A percentile compares a stretch with the other conserved stretches of the same genome.
Evolutionary conservation across 306 rosid genomes (phyloP).

Genomic region (Acacia confusa): DNA sequence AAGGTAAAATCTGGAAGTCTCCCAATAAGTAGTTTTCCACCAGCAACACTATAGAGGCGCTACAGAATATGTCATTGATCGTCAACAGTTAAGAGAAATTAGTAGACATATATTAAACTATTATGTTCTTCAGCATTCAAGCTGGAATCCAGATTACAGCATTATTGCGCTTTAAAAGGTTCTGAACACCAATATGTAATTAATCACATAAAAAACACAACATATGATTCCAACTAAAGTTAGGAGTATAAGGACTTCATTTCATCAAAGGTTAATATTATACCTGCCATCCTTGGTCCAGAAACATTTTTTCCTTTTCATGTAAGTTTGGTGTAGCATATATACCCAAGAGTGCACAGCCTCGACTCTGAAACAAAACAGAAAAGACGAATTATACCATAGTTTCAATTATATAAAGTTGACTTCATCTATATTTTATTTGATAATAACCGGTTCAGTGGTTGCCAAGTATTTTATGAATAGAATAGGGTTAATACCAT

Average conservation of each 20-base stretch:
- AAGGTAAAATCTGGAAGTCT: neutral
- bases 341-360: constrained; percentile 74
- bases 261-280: constrained; percentile 18
- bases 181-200: neutral
- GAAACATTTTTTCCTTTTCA: constrained; percentile 80
- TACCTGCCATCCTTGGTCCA: constrained; percentile 96
- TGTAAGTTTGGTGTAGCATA: constrained; percentile 71
- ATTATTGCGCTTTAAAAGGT: constrained; percentile 16
- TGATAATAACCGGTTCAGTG: neutral
- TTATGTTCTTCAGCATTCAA: constrained; percentile 5
- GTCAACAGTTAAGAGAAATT: neutral
- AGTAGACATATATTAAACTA: neutral
- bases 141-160: constrained; percentile 20
- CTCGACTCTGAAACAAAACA: constrained; percentile 61
- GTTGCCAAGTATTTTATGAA: neutral
- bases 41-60: neutral
- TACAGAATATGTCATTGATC: constrained; percentile 17
- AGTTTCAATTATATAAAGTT: constrained; percentile 6
- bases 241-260: neutral
- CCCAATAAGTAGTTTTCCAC: constrained; percentile 1
- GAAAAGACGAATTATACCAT: constrained; percentile 15
- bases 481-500: too few species aligned
- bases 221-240: neutral
- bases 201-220: constrained; percentile 21
- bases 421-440: neutral